These are phyloP conservation scores for Colletotrichum shisoi DNA, from an alignment of 2,329 filamentous ascomycete genomes.

Conservation along the genomic window DNA sequence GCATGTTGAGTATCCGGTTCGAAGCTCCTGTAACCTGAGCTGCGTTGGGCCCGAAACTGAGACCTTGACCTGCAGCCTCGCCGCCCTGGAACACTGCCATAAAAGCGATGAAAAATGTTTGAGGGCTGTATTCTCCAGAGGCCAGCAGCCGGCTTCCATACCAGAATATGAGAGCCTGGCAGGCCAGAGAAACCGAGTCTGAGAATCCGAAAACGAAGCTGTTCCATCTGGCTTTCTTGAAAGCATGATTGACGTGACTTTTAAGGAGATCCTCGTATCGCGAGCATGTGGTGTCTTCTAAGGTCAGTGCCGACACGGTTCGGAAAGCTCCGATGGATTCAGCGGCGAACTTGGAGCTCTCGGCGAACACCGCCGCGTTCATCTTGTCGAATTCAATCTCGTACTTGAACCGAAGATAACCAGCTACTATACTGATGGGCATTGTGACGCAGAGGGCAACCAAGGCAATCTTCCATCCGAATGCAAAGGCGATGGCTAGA, in stretches of 20 bases:
- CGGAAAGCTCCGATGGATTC: slow-evolving; percentile 78
- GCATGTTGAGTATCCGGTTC: slow-evolving; percentile 65
- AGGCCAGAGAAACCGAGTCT: slow-evolving; percentile 70
- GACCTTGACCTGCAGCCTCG: slow-evolving; percentile 71
- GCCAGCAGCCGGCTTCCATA: slow-evolving; percentile 69
- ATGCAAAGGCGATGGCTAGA: slow-evolving; percentile 72
- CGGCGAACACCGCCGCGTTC: slow-evolving; percentile 72
- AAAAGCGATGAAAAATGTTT: slow-evolving; percentile 66
- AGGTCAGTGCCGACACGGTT: slow-evolving; percentile 73
- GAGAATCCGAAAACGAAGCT: slow-evolving; percentile 73
- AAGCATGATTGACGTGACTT: slow-evolving; percentile 66
- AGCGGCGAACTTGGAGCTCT: slow-evolving; percentile 77
- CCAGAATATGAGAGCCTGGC: slow-evolving; percentile 72
- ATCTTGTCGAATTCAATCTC: slow-evolving; percentile 74
- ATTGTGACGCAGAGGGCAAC: slow-evolving; percentile 70
- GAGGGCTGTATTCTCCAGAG: slow-evolving; percentile 56
- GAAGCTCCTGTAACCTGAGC: slow-evolving; percentile 67
- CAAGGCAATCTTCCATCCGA: slow-evolving; percentile 79
- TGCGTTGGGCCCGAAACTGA: slow-evolving; percentile 71
- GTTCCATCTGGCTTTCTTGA: slow-evolving; percentile 66
- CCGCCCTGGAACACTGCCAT: slow-evolving; percentile 73
- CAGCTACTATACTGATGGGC: slow-evolving; percentile 58
- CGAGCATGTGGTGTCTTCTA: slow-evolving; percentile 70
- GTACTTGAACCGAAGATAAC: slow-evolving; percentile 62
- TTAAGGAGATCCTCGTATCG: slow-evolving; percentile 68